Conservation (phyloP, 192 early-diverging fungal species). For the Podila epigama region DNA sequence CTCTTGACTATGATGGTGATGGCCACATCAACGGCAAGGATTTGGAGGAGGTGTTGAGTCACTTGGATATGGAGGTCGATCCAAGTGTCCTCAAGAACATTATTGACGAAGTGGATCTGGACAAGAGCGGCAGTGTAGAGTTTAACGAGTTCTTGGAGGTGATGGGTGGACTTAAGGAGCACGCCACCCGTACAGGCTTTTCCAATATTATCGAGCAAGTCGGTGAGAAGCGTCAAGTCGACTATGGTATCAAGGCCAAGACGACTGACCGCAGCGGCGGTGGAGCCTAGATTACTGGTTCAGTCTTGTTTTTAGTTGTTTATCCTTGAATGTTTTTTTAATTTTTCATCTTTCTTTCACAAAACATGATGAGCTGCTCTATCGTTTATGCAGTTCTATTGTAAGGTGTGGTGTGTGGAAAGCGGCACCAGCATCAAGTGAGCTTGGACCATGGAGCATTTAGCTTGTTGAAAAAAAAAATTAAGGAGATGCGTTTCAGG, state of each 20-base stretch:
- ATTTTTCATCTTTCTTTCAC: not conserved
- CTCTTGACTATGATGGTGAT: constrained; percentile 61
- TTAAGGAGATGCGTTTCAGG: too few species aligned
- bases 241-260: constrained; percentile 49
- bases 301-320: not conserved
- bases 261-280: constrained; percentile 45
- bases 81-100: constrained; percentile 58
- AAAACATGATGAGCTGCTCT: too few species aligned
- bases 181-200: constrained; percentile 56
- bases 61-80: constrained; percentile 61
- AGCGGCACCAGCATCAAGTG: too few species aligned
- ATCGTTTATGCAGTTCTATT: too few species aligned
- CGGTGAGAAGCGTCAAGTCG: constrained; percentile 23
- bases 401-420: too few species aligned
- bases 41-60: constrained; percentile 57
- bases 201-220: constrained; percentile 46
- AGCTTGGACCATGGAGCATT: too few species aligned
- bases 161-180: constrained; percentile 67
- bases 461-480: too few species aligned
- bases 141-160: constrained; percentile 79
- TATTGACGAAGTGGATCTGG: constrained; percentile 61
- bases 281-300: constrained; percentile 23
- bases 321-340: not conserved
- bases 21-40: constrained; percentile 64
- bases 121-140: constrained; percentile 64